Conservation (phyloP, 2,329 filamentous ascomycete genomes). For the Fusarium kyushuense region DNA sequence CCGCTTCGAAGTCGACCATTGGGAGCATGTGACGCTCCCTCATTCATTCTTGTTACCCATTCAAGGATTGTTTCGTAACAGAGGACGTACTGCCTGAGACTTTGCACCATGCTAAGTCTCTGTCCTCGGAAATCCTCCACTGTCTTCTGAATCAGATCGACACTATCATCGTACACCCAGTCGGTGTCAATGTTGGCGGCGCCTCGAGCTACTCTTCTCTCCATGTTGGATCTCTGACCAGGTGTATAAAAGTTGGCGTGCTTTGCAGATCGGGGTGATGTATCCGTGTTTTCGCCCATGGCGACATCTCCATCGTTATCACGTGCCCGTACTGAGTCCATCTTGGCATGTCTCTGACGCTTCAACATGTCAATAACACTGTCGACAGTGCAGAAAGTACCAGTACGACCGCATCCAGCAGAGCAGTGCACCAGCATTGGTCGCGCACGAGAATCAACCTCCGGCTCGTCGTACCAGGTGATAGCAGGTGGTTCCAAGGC, state of each 20-base stretch:
- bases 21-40: constrained; percentile 37
- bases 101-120: constrained; percentile 96
- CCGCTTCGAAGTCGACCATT: constrained; percentile 49
- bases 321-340: constrained; percentile 30
- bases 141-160: constrained; percentile 86
- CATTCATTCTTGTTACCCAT: constrained; percentile 74
- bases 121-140: constrained; percentile 93
- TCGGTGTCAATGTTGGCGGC: constrained; percentile 58
- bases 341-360: constrained; percentile 71
- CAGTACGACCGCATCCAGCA: constrained; percentile 93
- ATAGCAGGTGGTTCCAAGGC: constrained; percentile 51
- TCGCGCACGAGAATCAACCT: constrained; percentile 63
- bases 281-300: constrained; percentile 55
- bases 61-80: constrained; percentile 96
- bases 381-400: constrained; percentile 96
- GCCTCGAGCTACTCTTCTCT: constrained; percentile 26
- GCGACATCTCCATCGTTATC: constrained; percentile 60
- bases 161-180: constrained; percentile 77
- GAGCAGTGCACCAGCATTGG: constrained; percentile 95
- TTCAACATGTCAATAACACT: constrained; percentile 97
- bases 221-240: constrained; percentile 29
- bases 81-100: constrained; percentile 89
- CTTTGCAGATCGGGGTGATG: constrained; percentile 48
- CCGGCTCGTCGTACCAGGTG: constrained; percentile 70
- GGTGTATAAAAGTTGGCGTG: constrained; percentile 42